Evolutionary conservation across 2,329 filamentous ascomycete genomes (phyloP).

Genomic region (Thelonectria olida): DNA sequence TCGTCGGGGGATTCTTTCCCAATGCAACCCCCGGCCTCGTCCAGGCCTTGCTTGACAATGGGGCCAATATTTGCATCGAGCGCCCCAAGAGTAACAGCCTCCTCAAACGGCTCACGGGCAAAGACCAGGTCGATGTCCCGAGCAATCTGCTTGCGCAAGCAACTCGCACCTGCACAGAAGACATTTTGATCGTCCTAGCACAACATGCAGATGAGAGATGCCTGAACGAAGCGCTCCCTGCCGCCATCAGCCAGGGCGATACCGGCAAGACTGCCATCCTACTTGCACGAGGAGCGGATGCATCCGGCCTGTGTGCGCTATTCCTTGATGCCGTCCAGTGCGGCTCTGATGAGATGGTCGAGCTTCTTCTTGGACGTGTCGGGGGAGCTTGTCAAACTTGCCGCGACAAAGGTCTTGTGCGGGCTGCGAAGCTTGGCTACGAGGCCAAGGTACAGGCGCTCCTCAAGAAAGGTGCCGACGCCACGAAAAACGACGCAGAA

Average conservation of each 20-base stretch:
- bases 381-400: slow-evolving; percentile 13
- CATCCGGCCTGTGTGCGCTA: slow-evolving; percentile 1
- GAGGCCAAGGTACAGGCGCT: slow-evolving; percentile 1
- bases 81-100: neutral
- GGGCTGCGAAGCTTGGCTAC: neutral
- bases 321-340: neutral
- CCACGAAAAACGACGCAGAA: neutral
- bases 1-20: neutral
- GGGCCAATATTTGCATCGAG: neutral
- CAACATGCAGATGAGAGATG: slow-evolving; percentile 10
- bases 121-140: slow-evolving; percentile 10
- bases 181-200: slow-evolving; percentile 10
- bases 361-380: slow-evolving; percentile 3
- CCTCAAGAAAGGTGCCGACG: slow-evolving; percentile 4
- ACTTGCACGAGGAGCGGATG: slow-evolving; percentile 13
- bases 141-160: slow-evolving; percentile 9
- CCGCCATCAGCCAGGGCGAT: slow-evolving; percentile 14
- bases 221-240: slow-evolving; percentile 19
- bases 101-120: neutral
- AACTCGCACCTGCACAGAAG: neutral
- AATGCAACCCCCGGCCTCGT: neutral
- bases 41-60: neutral
- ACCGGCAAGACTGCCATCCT: slow-evolving; percentile 14
- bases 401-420: slow-evolving; percentile 8
- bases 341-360: slow-evolving; percentile 6